phyloP scores from a whole-genome alignment of 129 eudicot species.

The Lactuca saligna region DNA sequence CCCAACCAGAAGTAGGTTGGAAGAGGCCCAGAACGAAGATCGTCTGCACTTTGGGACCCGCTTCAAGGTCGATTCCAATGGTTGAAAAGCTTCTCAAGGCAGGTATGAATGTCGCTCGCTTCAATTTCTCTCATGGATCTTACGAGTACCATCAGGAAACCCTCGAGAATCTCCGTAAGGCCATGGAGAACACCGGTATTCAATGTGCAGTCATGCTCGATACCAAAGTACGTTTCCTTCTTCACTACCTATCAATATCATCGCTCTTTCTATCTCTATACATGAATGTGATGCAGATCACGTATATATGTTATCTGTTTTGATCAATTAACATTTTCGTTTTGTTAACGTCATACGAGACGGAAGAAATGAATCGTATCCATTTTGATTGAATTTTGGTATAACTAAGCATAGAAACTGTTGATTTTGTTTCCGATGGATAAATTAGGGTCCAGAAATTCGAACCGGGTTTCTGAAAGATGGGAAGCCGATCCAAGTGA shows the following conservation, averaged over 20 bases:
- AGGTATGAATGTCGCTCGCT: slow-evolving; percentile 46
- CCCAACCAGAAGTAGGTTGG: slow-evolving; percentile 21
- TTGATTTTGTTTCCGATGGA: slow-evolving; percentile 4
- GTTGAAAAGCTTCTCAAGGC: slow-evolving; percentile 30
- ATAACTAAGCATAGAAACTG: slow-evolving; percentile 3
- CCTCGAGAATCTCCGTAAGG: slow-evolving; percentile 38
- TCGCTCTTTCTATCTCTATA: neutral
- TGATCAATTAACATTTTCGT: neutral
- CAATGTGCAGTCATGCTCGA: slow-evolving; percentile 40
- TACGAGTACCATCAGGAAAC: slow-evolving; percentile 45
- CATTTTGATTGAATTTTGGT: neutral
- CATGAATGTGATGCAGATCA: slow-evolving; percentile 9
- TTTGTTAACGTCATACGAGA: neutral
- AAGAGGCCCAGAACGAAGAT: slow-evolving; percentile 36
- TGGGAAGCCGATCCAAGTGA: slow-evolving; percentile 35
- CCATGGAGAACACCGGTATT: slow-evolving; percentile 39
- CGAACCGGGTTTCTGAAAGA: slow-evolving; percentile 48
- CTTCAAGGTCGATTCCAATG: slow-evolving; percentile 39
- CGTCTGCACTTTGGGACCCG: slow-evolving; percentile 41
- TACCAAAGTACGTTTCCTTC: slow-evolving; percentile 33
- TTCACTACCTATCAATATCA: neutral
- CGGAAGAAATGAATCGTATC: neutral
- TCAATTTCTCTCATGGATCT: slow-evolving; percentile 48
- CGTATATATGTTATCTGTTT: slow-evolving; percentile 1
- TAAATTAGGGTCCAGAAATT: slow-evolving; percentile 41